phyloP scores from a whole-genome alignment of 1,284 basidiomycete genomes.

The Leccinum pachyderme region DNA sequence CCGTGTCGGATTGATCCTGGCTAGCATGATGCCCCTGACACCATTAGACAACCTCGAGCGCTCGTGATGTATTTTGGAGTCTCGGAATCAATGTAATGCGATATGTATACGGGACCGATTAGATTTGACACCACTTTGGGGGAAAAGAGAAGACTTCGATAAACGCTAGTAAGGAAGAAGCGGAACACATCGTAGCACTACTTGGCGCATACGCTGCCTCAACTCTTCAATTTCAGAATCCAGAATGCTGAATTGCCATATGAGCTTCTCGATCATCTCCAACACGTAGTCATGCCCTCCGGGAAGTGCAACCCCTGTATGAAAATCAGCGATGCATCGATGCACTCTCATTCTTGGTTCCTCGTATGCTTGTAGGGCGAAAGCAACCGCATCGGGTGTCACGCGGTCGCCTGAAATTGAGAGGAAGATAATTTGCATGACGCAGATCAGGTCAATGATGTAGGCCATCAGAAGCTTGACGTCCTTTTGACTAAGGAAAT shows the following conservation, averaged over 20 bases:
- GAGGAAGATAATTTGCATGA: neutral
- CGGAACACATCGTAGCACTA: too few species aligned
- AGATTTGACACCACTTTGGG: too few species aligned
- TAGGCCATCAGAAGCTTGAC: neutral
- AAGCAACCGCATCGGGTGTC: neutral
- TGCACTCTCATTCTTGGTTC: neutral
- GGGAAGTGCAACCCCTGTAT: too few species aligned
- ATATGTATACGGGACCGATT: too few species aligned
- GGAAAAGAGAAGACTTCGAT: slow-evolving; percentile 4
- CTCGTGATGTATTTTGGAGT: too few species aligned
- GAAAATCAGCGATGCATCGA: neutral
- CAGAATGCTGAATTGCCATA: neutral
- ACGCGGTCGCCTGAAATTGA: neutral
- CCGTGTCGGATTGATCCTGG: too few species aligned
- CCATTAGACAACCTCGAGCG: too few species aligned
- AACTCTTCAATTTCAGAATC: neutral
- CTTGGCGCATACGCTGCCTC: neutral
- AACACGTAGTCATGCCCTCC: neutral
- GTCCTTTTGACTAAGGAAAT: too few species aligned
- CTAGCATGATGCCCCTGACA: too few species aligned
- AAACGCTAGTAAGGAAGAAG: too few species aligned
- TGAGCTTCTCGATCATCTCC: neutral
- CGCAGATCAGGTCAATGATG: neutral
- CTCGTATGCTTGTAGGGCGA: neutral
- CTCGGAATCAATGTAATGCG: too few species aligned